Evolutionary conservation across 1,284 basidiomycete genomes (phyloP).

Genomic region (Ustilago shanxiensis): DNA sequence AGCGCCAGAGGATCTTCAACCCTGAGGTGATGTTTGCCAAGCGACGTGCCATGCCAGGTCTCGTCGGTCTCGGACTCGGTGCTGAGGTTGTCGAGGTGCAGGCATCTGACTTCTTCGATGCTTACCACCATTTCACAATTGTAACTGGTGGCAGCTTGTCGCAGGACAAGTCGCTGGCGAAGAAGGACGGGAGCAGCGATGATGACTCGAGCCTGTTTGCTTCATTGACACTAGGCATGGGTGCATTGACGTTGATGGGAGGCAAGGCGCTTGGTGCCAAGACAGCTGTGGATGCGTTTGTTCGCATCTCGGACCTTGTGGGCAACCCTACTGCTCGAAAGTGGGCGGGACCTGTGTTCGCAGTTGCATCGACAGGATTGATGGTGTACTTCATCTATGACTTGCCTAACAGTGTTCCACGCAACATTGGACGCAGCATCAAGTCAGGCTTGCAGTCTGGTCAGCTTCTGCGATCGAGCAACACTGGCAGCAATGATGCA

Average conservation of each 20-base stretch:
- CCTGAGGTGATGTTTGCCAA: constrained; percentile 92
- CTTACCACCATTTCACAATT: constrained; percentile 75
- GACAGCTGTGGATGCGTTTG: constrained; percentile 62
- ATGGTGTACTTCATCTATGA: constrained; percentile 88
- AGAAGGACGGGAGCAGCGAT: constrained; percentile 74
- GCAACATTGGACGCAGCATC: constrained; percentile 74
- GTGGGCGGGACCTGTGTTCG: constrained; percentile 89
- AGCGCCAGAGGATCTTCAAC: constrained; percentile 80
- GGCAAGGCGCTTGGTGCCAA: constrained; percentile 79
- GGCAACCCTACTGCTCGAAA: constrained; percentile 84
- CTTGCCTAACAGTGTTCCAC: constrained; percentile 89
- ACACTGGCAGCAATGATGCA: constrained; percentile 13
- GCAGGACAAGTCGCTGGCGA: constrained; percentile 46
- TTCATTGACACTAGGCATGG: constrained; percentile 70
- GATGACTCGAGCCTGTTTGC: constrained; percentile 51
- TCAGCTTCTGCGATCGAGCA: constrained; percentile 15
- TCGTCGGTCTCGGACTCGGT: constrained; percentile 63
- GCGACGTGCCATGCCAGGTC: constrained; percentile 72
- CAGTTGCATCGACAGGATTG: constrained; percentile 79
- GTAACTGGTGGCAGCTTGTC: constrained; percentile 63
- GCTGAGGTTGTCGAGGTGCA: constrained; percentile 69
- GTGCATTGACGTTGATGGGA: constrained; percentile 88
- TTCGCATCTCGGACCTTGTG: constrained; percentile 75
- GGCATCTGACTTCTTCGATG: constrained; percentile 86
- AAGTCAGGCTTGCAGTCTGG: constrained; percentile 50